A percentile compares a stretch with the other conserved stretches of the same genome.
Evolutionary conservation across 805 yeast genomes (phyloP).

Genomic region (Candida schatavii): DNA sequence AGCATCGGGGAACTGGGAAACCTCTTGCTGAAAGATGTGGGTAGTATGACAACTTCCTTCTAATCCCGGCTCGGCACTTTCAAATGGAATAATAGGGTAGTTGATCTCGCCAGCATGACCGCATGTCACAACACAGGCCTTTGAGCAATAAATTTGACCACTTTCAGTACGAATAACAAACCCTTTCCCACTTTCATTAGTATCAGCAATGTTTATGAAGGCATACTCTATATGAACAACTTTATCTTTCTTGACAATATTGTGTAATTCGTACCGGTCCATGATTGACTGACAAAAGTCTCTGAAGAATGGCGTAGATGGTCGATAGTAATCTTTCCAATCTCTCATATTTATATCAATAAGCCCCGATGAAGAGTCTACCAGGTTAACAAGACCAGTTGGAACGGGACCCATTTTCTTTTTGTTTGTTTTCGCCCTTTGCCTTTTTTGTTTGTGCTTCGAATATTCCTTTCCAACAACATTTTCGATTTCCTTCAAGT

Average conservation of each 20-base stretch:
- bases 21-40: slow-evolving; percentile 26
- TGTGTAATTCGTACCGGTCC: slow-evolving; percentile 27
- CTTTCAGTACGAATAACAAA: slow-evolving; percentile 28
- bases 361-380: slow-evolving; percentile 22
- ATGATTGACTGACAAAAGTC: slow-evolving; percentile 38
- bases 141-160: slow-evolving; percentile 33
- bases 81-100: slow-evolving; percentile 25
- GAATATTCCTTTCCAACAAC: slow-evolving; percentile 45
- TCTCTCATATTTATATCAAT: slow-evolving; percentile 44
- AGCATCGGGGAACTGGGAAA: slow-evolving; percentile 20
- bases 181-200: slow-evolving; percentile 24
- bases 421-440: slow-evolving; percentile 14
- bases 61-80: slow-evolving; percentile 12
- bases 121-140: slow-evolving; percentile 30
- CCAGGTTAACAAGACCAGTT: neutral
- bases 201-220: slow-evolving; percentile 19
- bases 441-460: slow-evolving; percentile 39
- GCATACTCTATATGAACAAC: slow-evolving; percentile 32
- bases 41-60: slow-evolving; percentile 36
- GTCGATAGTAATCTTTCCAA: slow-evolving; percentile 44
- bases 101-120: slow-evolving; percentile 37
- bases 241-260: slow-evolving; percentile 28
- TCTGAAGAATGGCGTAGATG: slow-evolving; percentile 36
- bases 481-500: slow-evolving; percentile 38
- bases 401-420: slow-evolving; percentile 17